A percentile compares a stretch with the other conserved stretches of the same genome.
Conservation (phyloP, 768 basidiomycete genomes). For the Suillus fuscotomentosus region DNA sequence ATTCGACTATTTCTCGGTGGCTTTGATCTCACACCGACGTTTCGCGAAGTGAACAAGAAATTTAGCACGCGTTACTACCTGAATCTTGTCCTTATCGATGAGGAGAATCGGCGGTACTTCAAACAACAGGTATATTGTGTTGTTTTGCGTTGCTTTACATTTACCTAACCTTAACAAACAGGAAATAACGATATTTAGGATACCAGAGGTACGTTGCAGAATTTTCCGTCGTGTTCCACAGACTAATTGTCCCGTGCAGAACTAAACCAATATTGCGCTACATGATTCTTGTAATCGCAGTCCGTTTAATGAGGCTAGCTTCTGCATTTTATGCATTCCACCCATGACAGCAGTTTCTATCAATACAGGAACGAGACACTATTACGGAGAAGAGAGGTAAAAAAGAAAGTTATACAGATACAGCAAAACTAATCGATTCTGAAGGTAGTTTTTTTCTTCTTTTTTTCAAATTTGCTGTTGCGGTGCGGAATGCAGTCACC, state of each 20-base stretch:
- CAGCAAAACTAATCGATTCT: neutral
- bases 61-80: constrained; percentile 97
- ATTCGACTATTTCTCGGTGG: constrained; percentile 97
- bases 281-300: neutral
- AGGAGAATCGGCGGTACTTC: constrained; percentile 97
- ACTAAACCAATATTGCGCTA: constrained; percentile 22
- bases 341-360: neutral
- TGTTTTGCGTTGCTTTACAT: neutral
- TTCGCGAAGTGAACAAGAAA: constrained; percentile 99
- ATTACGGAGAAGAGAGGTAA: neutral
- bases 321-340: neutral
- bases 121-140: constrained; percentile 76
- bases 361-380: neutral
- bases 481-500: neutral
- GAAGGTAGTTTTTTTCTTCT: neutral
- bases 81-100: constrained; percentile 95
- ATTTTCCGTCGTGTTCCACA: neutral
- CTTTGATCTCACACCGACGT: constrained; percentile 97
- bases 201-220: constrained; percentile 66
- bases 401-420: neutral
- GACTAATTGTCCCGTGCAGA: constrained; percentile 25
- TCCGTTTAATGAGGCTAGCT: neutral
- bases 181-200: constrained; percentile 90
- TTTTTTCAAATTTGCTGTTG: neutral
- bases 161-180: constrained; percentile 21